Evolutionary conservation across 2,329 filamentous ascomycete species (phyloP).

Genomic region (Annulohypoxylon truncatum): DNA sequence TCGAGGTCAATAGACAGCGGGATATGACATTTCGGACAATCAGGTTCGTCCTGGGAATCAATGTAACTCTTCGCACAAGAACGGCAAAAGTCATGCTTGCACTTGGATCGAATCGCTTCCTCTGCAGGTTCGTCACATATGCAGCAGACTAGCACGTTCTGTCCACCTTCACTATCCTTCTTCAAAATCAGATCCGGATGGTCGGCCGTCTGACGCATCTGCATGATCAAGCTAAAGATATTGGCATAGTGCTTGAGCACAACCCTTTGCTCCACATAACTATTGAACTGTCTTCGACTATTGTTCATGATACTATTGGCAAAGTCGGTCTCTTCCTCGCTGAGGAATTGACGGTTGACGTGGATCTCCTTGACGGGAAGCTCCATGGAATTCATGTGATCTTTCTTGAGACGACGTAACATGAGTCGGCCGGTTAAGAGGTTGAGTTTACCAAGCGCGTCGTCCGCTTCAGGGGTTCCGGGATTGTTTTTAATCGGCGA

Average conservation of each 20-base stretch:
- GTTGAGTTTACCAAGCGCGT: slow-evolving; percentile 80
- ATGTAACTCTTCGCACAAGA: slow-evolving; percentile 84
- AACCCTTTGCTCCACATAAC: slow-evolving; percentile 93
- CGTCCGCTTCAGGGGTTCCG: slow-evolving; percentile 72
- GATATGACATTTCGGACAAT: slow-evolving; percentile 94
- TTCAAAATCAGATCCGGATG: slow-evolving; percentile 94
- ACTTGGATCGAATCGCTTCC: slow-evolving; percentile 90
- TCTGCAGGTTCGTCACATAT: slow-evolving; percentile 98
- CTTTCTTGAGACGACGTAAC: slow-evolving; percentile 92
- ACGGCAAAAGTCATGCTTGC: slow-evolving; percentile 92
- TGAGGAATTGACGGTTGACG: slow-evolving; percentile 95
- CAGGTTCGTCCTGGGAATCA: slow-evolving; percentile 77
- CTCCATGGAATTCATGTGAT: slow-evolving; percentile 95
- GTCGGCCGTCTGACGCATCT: slow-evolving; percentile 97
- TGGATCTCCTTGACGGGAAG: slow-evolving; percentile 94
- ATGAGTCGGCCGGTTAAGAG: slow-evolving; percentile 94
- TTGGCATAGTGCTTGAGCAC: slow-evolving; percentile 98
- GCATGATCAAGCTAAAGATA: slow-evolving; percentile 98
- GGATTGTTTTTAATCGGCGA: slow-evolving; percentile 79
- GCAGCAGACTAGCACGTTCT: slow-evolving; percentile 90
- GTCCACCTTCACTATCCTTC: slow-evolving; percentile 85
- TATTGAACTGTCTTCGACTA: slow-evolving; percentile 89
- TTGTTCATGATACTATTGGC: slow-evolving; percentile 96
- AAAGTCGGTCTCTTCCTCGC: slow-evolving; percentile 95
- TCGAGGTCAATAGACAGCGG: slow-evolving; percentile 90